phyloP scores from a whole-genome alignment of 495 filamentous ascomycete genomes.

The Jackrogersella minutella region DNA sequence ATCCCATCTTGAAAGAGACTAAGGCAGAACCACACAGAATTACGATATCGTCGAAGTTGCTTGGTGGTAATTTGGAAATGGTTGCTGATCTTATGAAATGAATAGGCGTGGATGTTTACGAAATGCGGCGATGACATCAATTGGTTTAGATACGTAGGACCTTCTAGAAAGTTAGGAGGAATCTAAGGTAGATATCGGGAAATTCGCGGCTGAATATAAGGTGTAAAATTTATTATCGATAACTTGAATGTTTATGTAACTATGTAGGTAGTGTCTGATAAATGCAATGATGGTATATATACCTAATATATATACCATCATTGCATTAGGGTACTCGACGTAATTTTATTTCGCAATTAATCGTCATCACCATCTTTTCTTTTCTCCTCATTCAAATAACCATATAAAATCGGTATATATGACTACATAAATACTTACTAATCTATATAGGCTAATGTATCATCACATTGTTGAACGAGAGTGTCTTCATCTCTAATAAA shows the following conservation, averaged over 20 bases:
- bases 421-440: neutral
- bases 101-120: too few species aligned
- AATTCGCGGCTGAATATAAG: neutral
- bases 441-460: constrained; percentile 2
- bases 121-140: neutral
- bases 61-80: too few species aligned
- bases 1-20: constrained; percentile 47
- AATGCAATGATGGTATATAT: neutral
- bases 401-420: neutral
- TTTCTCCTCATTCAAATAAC: too few species aligned
- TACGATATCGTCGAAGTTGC: too few species aligned
- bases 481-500: constrained; percentile 11
- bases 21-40: too few species aligned
- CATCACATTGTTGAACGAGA: neutral
- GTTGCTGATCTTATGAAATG: too few species aligned
- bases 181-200: neutral
- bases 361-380: too few species aligned
- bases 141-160: neutral
- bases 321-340: too few species aligned
- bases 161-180: constrained; percentile 4
- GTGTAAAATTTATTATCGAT: too few species aligned
- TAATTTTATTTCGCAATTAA: too few species aligned
- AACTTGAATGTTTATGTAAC: too few species aligned
- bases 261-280: neutral
- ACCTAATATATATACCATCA: too few species aligned